Evolutionary conservation across 345 rosid genomes (phyloP).

Genomic region (Eucalyptus marginata): DNA sequence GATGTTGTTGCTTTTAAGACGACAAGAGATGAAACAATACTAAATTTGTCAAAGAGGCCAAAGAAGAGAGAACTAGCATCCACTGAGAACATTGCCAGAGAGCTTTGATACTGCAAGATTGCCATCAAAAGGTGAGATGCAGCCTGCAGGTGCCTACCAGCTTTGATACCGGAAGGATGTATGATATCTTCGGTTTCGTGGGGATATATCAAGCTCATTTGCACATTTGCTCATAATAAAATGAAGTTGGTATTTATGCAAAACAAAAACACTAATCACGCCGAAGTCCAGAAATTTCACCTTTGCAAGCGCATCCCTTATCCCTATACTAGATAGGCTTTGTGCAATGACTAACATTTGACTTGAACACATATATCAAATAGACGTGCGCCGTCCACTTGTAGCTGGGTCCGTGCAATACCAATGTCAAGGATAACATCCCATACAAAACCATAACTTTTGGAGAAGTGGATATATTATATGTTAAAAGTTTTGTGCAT

Average conservation of each 20-base stretch:
- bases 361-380: no score
- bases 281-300: conserved; percentile 22
- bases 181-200: conserved; percentile 51
- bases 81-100: conserved; percentile 26
- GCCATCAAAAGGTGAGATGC: conserved; percentile 38
- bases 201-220: conserved; percentile 56
- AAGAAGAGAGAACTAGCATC: background rate
- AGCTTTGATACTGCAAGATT: conserved; percentile 48
- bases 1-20: conserved; percentile 61
- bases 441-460: no score
- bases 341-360: no score
- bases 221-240: background rate
- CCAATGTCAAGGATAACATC: no score
- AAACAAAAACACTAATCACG: background rate
- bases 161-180: conserved; percentile 39
- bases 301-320: conserved; percentile 32
- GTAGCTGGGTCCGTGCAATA: no score
- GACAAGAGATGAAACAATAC: conserved; percentile 8
- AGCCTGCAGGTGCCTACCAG: conserved; percentile 70
- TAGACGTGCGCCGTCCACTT: no score
- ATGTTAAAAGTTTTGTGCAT: no score
- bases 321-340: no score
- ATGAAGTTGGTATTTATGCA: background rate
- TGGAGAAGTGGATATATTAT: no score
- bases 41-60: background rate